phyloP scores from a whole-genome alignment of 306 rosid genomes.

The Vicia sativa region DNA sequence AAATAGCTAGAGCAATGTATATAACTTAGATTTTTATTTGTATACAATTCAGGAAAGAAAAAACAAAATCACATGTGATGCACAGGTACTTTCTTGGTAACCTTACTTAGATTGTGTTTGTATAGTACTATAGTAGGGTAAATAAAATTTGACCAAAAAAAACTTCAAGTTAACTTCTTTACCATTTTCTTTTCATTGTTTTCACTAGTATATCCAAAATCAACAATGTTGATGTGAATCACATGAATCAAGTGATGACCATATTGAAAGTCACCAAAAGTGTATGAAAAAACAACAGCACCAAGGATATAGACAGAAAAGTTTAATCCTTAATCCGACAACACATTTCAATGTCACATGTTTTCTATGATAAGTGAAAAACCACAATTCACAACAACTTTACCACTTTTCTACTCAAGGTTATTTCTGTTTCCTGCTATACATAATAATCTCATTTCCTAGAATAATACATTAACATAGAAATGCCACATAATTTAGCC shows the following conservation, averaged over 20 bases:
- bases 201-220: conserved; percentile 6
- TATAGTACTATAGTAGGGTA: neutral
- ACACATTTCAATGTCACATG: conserved; percentile 72
- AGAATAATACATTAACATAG: conserved; percentile 20
- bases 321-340: conserved; percentile 42
- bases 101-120: neutral
- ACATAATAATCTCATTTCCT: conserved; percentile 28
- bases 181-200: no score
- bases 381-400: conserved; percentile 43
- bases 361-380: conserved; percentile 43
- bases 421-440: neutral
- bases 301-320: conserved; percentile 36
- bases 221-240: conserved; percentile 42
- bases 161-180: neutral
- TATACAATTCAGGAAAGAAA: neutral
- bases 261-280: conserved; percentile 37
- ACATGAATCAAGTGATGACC: conserved; percentile 52
- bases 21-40: neutral
- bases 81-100: neutral
- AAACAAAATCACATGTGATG: neutral
- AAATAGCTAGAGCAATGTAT: neutral
- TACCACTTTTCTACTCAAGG: conserved; percentile 26
- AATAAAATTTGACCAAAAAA: neutral
- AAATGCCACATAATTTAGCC: conserved; percentile 25
- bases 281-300: conserved; percentile 20